Percentiles rank a stretch among this genome's conserved stretches.
phyloP scores from a whole-genome alignment of 2,329 filamentous ascomycete genomes.

The Fusarium tuaranense region DNA sequence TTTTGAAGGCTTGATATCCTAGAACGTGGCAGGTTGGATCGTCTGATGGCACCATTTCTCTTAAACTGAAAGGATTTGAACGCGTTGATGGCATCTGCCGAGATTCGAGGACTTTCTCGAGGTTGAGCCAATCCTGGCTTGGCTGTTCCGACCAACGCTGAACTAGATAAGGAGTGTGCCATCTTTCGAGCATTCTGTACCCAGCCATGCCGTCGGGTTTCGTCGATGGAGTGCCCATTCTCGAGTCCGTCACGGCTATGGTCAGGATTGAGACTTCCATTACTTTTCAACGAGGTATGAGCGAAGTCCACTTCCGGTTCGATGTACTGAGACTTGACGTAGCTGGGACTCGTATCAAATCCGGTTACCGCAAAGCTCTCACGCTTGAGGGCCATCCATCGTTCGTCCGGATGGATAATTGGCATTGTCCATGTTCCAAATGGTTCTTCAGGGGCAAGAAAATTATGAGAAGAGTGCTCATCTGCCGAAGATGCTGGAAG shows the following conservation, averaged over 20 bases:
- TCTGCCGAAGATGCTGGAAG: neutral
- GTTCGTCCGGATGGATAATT: conserved; percentile 21
- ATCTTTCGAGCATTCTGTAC: conserved; percentile 40
- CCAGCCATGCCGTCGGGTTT: conserved; percentile 25
- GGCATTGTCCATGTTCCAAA: conserved; percentile 21
- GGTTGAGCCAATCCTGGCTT: conserved; percentile 5
- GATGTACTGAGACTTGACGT: conserved; percentile 31
- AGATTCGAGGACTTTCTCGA: neutral
- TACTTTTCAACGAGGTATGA: neutral
- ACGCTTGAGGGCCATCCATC: conserved; percentile 27
- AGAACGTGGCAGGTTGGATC: conserved; percentile 29
- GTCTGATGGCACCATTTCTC: neutral
- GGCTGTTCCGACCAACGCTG: conserved; percentile 13
- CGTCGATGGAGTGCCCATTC: neutral
- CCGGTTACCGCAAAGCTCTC: conserved; percentile 9
- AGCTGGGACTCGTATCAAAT: conserved; percentile 29
- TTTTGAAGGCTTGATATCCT: conserved; percentile 40
- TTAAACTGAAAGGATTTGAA: conserved; percentile 16
- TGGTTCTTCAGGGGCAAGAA: conserved; percentile 22
- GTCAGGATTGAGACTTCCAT: neutral
- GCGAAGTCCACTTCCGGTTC: neutral
- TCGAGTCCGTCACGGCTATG: neutral
- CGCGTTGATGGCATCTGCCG: neutral
- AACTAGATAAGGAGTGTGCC: conserved; percentile 37
- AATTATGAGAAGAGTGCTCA: conserved; percentile 3